Evolutionary conservation across 345 rosid species (phyloP).

Genomic region (Carallia pectinifolia): DNA sequence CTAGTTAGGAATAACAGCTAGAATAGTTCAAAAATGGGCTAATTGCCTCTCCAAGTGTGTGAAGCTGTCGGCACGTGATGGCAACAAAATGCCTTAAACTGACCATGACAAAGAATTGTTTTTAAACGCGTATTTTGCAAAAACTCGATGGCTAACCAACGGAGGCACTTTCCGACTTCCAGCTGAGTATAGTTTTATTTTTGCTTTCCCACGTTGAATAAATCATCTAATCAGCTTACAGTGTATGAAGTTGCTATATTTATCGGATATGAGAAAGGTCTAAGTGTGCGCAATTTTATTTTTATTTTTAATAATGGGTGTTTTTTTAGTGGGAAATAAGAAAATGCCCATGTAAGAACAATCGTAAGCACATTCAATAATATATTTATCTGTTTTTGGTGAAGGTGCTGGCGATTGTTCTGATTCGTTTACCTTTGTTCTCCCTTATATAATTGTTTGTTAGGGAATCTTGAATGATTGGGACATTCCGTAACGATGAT

Average conservation of each 20-base stretch:
- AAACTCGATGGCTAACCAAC: no score
- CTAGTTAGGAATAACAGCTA: no score
- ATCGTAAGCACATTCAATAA: neutral
- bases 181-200: no score
- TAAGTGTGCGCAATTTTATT: no score
- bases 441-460: neutral
- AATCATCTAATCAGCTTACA: no score
- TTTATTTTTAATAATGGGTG: no score
- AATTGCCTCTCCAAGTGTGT: neutral
- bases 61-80: neutral
- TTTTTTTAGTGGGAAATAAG: no score
- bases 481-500: neutral
- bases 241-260: no score
- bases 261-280: no score
- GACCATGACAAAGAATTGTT: neutral
- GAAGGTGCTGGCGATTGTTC: neutral
- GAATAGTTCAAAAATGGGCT: neutral
- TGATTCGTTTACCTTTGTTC: no score
- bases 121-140: neutral
- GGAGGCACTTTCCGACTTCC: no score
- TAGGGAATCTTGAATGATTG: neutral
- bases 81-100: neutral
- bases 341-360: neutral
- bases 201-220: no score
- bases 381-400: neutral